A percentile compares a stretch with the other conserved stretches of the same genome.
These are phyloP conservation scores for Escallonia rubra DNA, from an alignment of 129 eudicot genomes.

Conservation along the genomic window DNA sequence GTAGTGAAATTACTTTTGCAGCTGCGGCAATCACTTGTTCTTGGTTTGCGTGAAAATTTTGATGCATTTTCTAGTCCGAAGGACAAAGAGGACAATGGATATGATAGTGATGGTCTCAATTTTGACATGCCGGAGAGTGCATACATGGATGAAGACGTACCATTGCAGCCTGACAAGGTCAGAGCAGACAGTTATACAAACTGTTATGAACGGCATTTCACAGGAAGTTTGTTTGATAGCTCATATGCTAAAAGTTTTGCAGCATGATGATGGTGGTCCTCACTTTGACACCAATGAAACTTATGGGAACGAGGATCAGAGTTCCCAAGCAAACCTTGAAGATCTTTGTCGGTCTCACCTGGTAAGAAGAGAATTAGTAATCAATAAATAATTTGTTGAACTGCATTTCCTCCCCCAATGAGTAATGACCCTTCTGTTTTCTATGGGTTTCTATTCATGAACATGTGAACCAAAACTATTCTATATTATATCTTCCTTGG, in stretches of 20 bases:
- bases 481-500: too few relatives aligned
- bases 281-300: constrained; percentile 30
- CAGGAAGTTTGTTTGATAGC: constrained; percentile 4
- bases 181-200: not conserved
- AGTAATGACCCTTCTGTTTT: not conserved
- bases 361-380: constrained; percentile 32
- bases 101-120: constrained; percentile 48
- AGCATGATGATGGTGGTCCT: constrained; percentile 38
- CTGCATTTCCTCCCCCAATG: not conserved
- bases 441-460: too few relatives aligned
- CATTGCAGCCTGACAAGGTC: constrained; percentile 44
- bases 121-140: constrained; percentile 52
- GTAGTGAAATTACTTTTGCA: constrained; percentile 34
- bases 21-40: constrained; percentile 84
- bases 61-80: constrained; percentile 21
- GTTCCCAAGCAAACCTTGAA: constrained; percentile 67
- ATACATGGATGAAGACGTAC: constrained; percentile 43
- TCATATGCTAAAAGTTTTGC: constrained; percentile 18
- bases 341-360: constrained; percentile 87
- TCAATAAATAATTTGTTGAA: not conserved
- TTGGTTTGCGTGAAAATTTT: constrained; percentile 29
- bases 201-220: not conserved
- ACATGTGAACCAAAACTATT: too few relatives aligned
- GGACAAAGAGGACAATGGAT: constrained; percentile 41
- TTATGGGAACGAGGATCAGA: constrained; percentile 46